Percentiles rank a stretch among this genome's conserved stretches.
Evolutionary conservation across 1,139 yeast genomes (phyloP).

Genomic region (Schwanniomyces etchellsii): DNA sequence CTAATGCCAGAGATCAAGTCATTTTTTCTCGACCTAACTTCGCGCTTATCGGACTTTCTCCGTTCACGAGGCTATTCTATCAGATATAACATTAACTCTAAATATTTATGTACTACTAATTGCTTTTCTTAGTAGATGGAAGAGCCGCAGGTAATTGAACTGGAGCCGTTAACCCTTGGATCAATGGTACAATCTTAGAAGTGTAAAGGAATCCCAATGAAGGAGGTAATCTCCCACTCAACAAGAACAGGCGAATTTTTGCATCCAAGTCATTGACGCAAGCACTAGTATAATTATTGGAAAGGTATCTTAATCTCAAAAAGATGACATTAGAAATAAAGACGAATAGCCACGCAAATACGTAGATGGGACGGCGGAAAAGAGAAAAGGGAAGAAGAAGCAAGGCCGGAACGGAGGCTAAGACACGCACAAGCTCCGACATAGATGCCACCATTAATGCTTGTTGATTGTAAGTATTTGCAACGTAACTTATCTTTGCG

Average conservation of each 20-base stretch:
- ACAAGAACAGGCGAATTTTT: constrained; percentile 21
- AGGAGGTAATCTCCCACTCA: constrained; percentile 21
- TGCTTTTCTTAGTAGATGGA: neutral
- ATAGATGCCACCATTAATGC: constrained; percentile 45
- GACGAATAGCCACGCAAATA: constrained; percentile 12
- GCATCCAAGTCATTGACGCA: constrained; percentile 36
- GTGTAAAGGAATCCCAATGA: constrained; percentile 8
- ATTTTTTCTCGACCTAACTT: too few species aligned
- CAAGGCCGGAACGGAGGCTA: constrained; percentile 12
- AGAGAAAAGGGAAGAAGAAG: constrained; percentile 9
- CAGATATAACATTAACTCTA: too few species aligned
- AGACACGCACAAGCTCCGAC: constrained; percentile 33
- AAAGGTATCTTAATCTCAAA: constrained; percentile 40
- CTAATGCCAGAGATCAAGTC: too few species aligned
- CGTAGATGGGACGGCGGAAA: constrained; percentile 13
- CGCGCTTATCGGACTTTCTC: too few species aligned
- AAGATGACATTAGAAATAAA: constrained; percentile 31
- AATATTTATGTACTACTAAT: too few species aligned
- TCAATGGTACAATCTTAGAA: constrained; percentile 5
- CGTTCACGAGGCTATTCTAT: too few species aligned
- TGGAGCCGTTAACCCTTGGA: constrained; percentile 8
- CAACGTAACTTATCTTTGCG: constrained; percentile 25
- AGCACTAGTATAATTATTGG: constrained; percentile 35
- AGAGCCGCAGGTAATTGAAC: constrained; percentile 6
- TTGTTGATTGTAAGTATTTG: constrained; percentile 37